A percentile compares a stretch with the other conserved stretches of the same genome.
phyloP scores from a whole-genome alignment of 164 flowering plant genomes.

The Berberis vulgaris region DNA sequence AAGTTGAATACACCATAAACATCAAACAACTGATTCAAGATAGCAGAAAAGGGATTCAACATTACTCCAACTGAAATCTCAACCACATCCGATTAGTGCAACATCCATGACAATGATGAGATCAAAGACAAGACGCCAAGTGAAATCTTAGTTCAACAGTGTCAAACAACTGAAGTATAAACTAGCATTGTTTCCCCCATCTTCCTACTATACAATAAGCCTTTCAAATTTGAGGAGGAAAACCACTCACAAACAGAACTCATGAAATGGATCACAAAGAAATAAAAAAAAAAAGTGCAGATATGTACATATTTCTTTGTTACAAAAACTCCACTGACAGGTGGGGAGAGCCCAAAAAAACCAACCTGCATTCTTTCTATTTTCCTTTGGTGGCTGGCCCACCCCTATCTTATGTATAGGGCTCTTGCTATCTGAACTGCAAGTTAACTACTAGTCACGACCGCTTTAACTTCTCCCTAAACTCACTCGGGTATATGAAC shows the following conservation, averaged over 20 bases:
- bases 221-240: not conserved
- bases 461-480: constrained; percentile 20
- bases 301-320: constrained; percentile 4
- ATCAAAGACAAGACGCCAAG: not conserved
- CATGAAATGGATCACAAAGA: not conserved
- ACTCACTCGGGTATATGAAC: constrained; percentile 37
- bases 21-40: not conserved
- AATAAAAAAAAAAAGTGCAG: not conserved
- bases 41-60: not conserved
- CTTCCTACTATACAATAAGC: not conserved
- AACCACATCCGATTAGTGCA: too few relatives aligned
- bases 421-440: constrained; percentile 7
- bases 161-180: too few relatives aligned
- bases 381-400: constrained; percentile 3
- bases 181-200: not conserved
- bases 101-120: too few relatives aligned
- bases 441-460: constrained; percentile 1
- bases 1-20: not conserved
- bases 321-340: not conserved
- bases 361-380: constrained; percentile 2
- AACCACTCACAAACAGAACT: not conserved
- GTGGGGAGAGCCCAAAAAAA: constrained; percentile 5
- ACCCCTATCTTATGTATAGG: not conserved
- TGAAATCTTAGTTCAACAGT: not conserved
- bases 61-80: not conserved